A percentile compares a stretch with the other conserved stretches of the same genome.
phyloP scores from a whole-genome alignment of 148 eudicot genomes.

The Vaccinium myrtillus region DNA sequence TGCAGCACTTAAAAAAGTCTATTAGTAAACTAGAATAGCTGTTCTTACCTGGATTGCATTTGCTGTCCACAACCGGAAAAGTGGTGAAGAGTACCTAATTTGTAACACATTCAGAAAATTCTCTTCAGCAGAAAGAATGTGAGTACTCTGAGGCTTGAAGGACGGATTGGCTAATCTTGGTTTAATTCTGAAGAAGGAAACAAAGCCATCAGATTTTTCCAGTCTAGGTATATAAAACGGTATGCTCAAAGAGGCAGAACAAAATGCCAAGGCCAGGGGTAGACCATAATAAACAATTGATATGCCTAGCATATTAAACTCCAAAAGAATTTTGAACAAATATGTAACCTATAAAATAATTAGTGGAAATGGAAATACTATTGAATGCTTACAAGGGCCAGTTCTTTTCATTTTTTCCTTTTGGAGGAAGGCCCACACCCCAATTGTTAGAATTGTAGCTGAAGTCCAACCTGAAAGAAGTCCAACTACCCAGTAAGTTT shows the following conservation, averaged over 20 bases:
- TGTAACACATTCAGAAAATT: conserved; percentile 57
- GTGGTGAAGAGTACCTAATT: conserved; percentile 95
- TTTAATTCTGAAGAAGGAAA: conserved; percentile 55
- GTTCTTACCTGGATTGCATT: conserved; percentile 69
- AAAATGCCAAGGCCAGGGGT: background rate
- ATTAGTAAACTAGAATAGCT: background rate
- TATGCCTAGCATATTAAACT: background rate
- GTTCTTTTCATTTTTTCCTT: conserved; percentile 65
- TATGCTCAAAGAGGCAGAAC: background rate
- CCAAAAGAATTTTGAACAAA: conserved; percentile 4
- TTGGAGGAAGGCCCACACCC: conserved; percentile 98
- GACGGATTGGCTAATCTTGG: conserved; percentile 78
- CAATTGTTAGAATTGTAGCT: conserved; percentile 83
- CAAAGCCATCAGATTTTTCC: background rate
- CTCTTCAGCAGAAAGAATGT: conserved; percentile 76
- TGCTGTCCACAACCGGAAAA: conserved; percentile 72
- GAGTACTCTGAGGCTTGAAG: conserved; percentile 74
- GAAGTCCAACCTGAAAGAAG: conserved; percentile 75
- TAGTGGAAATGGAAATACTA: background rate
- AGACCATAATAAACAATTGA: background rate
- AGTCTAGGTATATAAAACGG: background rate
- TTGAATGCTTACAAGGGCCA: conserved; percentile 78
- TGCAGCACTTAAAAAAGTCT: conserved; percentile 8
- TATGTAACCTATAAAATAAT: background rate
- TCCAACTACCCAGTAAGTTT: conserved; percentile 3